These are phyloP conservation scores for Populus trichocarpa DNA, from an alignment of 441 rosid species.

Conservation along the genomic window DNA sequence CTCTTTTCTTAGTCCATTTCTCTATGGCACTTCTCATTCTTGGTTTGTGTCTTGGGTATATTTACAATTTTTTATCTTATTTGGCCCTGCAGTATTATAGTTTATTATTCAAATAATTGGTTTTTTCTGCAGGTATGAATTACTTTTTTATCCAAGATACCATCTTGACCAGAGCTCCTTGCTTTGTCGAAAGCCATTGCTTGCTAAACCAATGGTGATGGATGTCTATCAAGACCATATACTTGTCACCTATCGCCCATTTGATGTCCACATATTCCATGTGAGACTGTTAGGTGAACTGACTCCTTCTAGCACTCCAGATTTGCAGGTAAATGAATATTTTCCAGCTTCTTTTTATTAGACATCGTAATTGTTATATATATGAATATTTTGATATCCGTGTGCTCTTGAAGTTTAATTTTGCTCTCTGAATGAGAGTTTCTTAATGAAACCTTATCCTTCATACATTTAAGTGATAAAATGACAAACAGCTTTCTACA, in stretches of 20 bases:
- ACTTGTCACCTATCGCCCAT: conserved; percentile 86
- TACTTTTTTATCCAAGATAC: conserved; percentile 95
- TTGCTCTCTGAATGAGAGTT: conserved; percentile 24
- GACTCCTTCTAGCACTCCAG: conserved; percentile 73
- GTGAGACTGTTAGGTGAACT: conserved; percentile 70
- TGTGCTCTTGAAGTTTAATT: conserved; percentile 19
- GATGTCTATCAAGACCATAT: conserved; percentile 86
- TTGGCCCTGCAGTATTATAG: not conserved
- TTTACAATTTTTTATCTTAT: not conserved
- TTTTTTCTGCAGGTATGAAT: conserved; percentile 65
- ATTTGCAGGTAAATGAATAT: conserved; percentile 67
- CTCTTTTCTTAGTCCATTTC: not conserved
- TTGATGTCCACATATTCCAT: conserved; percentile 88
- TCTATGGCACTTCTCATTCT: not conserved
- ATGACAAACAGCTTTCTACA: conserved; percentile 99
- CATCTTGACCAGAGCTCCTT: conserved; percentile 95
- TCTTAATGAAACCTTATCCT: conserved; percentile 35
- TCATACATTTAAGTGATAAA: conserved; percentile 92
- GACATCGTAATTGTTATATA: conserved; percentile 7
- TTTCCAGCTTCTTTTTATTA: conserved; percentile 8
- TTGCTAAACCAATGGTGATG: conserved; percentile 96
- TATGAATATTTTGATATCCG: conserved; percentile 2
- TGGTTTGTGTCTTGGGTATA: conserved; percentile 1
- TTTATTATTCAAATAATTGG: not conserved
- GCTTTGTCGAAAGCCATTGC: conserved; percentile 80